Conservation (phyloP, 768 basidiomycete genomes). For the Boletus huronensis region DNA sequence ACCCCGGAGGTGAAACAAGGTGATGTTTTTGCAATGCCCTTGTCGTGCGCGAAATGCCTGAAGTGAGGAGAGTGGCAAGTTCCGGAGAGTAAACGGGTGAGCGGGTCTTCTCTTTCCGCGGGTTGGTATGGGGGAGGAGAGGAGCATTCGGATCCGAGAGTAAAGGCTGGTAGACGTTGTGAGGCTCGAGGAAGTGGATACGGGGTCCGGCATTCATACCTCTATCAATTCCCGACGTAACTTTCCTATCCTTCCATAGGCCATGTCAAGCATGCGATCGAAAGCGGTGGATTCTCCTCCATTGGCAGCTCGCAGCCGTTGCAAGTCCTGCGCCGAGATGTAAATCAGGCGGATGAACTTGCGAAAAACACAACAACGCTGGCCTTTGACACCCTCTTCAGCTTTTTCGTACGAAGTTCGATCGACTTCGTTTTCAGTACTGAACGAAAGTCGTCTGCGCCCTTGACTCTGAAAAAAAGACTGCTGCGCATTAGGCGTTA, state of each 20-base stretch:
- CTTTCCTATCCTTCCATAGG: slow-evolving; percentile 75
- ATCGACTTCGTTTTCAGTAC: slow-evolving; percentile 36
- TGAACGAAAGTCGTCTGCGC: slow-evolving; percentile 53
- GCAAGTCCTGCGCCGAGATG: slow-evolving; percentile 43
- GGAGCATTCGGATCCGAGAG: slow-evolving; percentile 44
- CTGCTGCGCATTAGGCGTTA: slow-evolving; percentile 33
- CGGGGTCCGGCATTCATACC: slow-evolving; percentile 35
- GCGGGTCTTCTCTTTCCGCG: slow-evolving; percentile 48
- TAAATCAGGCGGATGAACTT: not conserved
- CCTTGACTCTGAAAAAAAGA: slow-evolving; percentile 61
- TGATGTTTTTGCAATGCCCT: slow-evolving; percentile 41
- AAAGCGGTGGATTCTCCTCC: slow-evolving; percentile 48
- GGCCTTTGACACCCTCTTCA: slow-evolving; percentile 54
- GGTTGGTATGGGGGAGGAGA: slow-evolving; percentile 48
- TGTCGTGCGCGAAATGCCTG: slow-evolving; percentile 41
- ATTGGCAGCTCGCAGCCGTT: slow-evolving; percentile 53
- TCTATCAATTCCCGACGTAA: slow-evolving; percentile 65
- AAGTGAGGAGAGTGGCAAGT: slow-evolving; percentile 59
- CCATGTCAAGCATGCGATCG: slow-evolving; percentile 56
- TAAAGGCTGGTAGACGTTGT: slow-evolving; percentile 45
- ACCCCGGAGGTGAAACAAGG: slow-evolving; percentile 47
- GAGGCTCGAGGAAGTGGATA: slow-evolving; percentile 1
- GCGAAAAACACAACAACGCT: not conserved
- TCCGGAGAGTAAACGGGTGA: slow-evolving; percentile 65
- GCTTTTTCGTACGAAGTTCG: slow-evolving; percentile 36